Evolutionary conservation across 108 stramenopile genomes (phyloP).

Genomic region (Conticribra weissflogii): DNA sequence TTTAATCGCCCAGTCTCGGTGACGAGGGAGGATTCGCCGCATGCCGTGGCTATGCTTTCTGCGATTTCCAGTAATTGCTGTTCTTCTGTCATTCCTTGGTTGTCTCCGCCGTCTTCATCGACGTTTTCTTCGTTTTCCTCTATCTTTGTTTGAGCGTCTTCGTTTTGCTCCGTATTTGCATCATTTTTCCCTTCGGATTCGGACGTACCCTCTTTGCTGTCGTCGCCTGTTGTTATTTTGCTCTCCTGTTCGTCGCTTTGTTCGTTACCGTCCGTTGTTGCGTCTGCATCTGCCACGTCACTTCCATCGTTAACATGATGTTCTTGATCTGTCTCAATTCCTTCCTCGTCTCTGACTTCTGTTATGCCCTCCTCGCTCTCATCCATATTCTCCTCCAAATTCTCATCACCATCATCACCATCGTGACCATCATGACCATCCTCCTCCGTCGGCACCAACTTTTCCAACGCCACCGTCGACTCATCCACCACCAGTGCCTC

Average conservation of each 20-base stretch:
- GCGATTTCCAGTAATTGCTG: background rate
- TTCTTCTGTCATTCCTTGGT: background rate
- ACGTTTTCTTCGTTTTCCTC: background rate
- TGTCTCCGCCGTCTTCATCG: background rate
- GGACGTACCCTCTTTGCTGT: background rate
- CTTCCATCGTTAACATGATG: too few species aligned
- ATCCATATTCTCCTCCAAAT: background rate
- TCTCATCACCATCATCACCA: background rate
- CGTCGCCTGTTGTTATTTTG: too few species aligned
- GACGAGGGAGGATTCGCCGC: background rate
- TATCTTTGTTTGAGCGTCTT: background rate
- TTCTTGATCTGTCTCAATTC: background rate
- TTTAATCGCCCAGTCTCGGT: background rate
- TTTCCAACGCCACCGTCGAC: background rate
- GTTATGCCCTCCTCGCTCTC: background rate
- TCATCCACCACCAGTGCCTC: slow-evolving; percentile 9
- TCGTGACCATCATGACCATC: background rate
- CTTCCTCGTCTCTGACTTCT: background rate
- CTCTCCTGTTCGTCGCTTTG: too few species aligned
- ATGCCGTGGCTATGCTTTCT: background rate
- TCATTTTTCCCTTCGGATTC: background rate
- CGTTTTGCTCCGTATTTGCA: background rate
- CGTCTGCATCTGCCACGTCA: too few species aligned
- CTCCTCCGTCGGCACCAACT: background rate
- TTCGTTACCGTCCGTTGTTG: too few species aligned